phyloP scores from a whole-genome alignment of 1,139 yeast genomes.

The Diutina sp. region DNA sequence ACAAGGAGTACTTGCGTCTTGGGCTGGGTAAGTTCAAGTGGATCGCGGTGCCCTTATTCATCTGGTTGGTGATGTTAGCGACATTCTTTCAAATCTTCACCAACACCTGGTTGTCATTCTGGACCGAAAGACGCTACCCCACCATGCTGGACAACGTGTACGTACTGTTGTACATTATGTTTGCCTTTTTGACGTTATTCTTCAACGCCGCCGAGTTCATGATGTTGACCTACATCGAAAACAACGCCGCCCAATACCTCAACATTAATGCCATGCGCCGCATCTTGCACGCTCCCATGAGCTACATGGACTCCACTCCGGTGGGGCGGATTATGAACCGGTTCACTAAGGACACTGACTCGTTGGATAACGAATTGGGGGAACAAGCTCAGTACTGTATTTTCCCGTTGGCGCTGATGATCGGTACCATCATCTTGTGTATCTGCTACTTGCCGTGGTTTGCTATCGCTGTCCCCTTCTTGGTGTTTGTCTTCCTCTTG shows the following conservation, averaged over 20 bases:
- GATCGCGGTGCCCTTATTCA: neutral
- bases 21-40: neutral
- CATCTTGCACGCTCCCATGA: slow-evolving; percentile 42
- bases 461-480: slow-evolving; percentile 33
- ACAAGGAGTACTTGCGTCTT: slow-evolving; percentile 7
- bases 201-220: slow-evolving; percentile 6
- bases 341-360: slow-evolving; percentile 79
- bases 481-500: slow-evolving; percentile 20
- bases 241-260: slow-evolving; percentile 16
- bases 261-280: slow-evolving; percentile 28
- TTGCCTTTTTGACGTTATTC: slow-evolving; percentile 6
- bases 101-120: slow-evolving; percentile 1
- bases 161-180: slow-evolving; percentile 7
- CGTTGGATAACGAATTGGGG: slow-evolving; percentile 56
- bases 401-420: slow-evolving; percentile 5
- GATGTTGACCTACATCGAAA: slow-evolving; percentile 6
- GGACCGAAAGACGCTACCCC: slow-evolving; percentile 1
- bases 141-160: slow-evolving; percentile 5
- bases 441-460: slow-evolving; percentile 15
- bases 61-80: neutral
- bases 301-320: slow-evolving; percentile 48
- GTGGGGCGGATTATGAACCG: slow-evolving; percentile 49
- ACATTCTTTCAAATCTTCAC: neutral
- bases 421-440: slow-evolving; percentile 8
- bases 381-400: slow-evolving; percentile 7